A percentile compares a stretch with the other conserved stretches of the same genome.
These are phyloP conservation scores for Pythium brassicae DNA, from an alignment of 352 stramenopile genomes.

Conservation along the genomic window DNA sequence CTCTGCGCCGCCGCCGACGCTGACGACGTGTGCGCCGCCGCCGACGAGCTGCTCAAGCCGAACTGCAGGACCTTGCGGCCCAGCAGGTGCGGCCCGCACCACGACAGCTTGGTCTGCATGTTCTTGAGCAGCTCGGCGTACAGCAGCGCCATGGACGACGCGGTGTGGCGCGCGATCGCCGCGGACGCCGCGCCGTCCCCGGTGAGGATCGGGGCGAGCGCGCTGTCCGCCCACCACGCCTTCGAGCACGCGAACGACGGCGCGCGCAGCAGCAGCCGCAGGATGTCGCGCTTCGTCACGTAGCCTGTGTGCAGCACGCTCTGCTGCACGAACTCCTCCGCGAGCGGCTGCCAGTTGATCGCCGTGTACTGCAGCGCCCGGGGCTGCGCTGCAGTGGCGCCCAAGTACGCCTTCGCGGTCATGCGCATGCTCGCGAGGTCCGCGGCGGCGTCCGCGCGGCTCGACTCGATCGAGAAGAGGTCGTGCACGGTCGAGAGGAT, in stretches of 20 bases:
- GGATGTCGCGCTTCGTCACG: conserved; percentile 78
- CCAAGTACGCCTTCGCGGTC: conserved; percentile 11
- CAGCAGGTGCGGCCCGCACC: conserved; percentile 25
- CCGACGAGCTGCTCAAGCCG: conserved; percentile 23
- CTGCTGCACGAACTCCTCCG: conserved; percentile 75
- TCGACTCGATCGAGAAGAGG: conserved; percentile 67
- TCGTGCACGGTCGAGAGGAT: conserved; percentile 73
- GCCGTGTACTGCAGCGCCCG: conserved; percentile 21
- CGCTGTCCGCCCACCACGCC: conserved; percentile 63
- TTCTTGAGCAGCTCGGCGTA: conserved; percentile 67
- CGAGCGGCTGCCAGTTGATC: conserved; percentile 77
- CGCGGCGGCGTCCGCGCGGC: conserved; percentile 31
- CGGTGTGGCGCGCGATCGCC: conserved; percentile 39
- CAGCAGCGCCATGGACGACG: conserved; percentile 68
- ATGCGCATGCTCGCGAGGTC: conserved; percentile 19
- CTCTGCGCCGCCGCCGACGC: conserved; percentile 15
- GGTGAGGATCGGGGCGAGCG: conserved; percentile 19
- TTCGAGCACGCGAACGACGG: conserved; percentile 49
- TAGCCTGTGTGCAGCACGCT: conserved; percentile 59
- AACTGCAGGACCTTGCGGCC: conserved; percentile 63
- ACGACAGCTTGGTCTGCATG: conserved; percentile 58
- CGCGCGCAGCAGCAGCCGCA: conserved; percentile 55
- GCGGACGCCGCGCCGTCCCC: conserved; percentile 10
- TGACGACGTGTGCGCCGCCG: conserved; percentile 1
- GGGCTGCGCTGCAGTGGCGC: conserved; percentile 1